Base-by-base conservation (phyloP, 2,329 filamentous ascomycete species). In the Alternaria gaisen region DNA sequence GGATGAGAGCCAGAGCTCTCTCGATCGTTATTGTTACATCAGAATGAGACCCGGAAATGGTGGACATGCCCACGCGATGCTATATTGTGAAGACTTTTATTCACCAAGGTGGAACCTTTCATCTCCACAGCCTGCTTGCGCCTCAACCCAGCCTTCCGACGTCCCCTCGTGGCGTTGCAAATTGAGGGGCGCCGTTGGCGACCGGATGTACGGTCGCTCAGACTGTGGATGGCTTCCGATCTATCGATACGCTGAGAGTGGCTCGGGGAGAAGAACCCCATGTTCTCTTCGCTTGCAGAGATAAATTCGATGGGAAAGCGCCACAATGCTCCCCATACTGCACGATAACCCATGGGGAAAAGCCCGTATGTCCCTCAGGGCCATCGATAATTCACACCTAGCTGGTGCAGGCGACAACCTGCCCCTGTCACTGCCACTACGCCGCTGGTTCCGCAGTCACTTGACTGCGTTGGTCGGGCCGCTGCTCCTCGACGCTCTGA, bases 401-500 rank as follows among this genome's bases (percentile, higher is more conserved):
- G 68, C 71, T 69, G 55, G 70, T 71, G 68, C 60, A 68, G 60
- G 67, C 69, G 65, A 60, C 65, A 58, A 57, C 46, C 20, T 64
- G 60, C 68, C 70, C 72, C 72, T 69, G 67, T 59, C 65, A 52
- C 53, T 57, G 56, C 62, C 69, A 69, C 67, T 70, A 70, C 69
- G 68, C 70, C 66, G 69, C 66, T 54, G 65, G 64, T 53, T 71
- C 72, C 60, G 66, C 58, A 53, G 72, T 77, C 74, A 79, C 72
- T 77, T 78, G 76, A 77, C 71, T 71, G 56, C 65, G 65, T 70
- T 76, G 65, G 57, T 68, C 76, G 77, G 77, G 63, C 77, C 77
- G 77, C 72, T 73, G 75, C 74, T 78, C 77, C 76, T 79, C 76
- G 62, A 73, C 71, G 65, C 75, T 75, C 70, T 73, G 69, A 71